These are phyloP conservation scores for Thermochaetoides thermophila DNA, from an alignment of 495 filamentous ascomycete species.

Conservation along the genomic window DNA sequence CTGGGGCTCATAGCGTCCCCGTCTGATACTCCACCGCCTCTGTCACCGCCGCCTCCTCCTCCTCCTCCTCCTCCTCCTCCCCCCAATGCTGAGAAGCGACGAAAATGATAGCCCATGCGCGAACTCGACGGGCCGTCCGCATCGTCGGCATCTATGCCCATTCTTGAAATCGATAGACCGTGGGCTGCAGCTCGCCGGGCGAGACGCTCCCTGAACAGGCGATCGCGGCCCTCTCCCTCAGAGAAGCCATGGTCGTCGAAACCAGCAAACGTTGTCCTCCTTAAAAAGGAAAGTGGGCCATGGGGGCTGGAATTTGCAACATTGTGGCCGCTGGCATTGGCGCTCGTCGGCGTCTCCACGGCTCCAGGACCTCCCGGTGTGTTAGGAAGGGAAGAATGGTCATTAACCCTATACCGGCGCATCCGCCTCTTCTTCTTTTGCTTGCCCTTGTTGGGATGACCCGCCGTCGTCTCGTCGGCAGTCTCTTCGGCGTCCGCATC, in stretches of 20 bases:
- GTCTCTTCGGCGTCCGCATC: slow-evolving; percentile 71
- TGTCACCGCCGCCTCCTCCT: too few relatives aligned
- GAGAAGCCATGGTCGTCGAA: slow-evolving; percentile 57
- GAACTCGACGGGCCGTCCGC: slow-evolving; percentile 35
- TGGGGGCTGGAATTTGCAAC: too few relatives aligned
- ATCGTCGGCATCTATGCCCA: slow-evolving; percentile 27
- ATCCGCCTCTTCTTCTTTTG: slow-evolving; percentile 42
- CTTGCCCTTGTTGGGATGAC: slow-evolving; percentile 22
- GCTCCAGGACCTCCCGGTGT: slow-evolving; percentile 20
- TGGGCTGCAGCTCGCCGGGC: slow-evolving; percentile 33
- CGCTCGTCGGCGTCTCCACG: slow-evolving; percentile 16
- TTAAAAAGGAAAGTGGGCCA: slow-evolving; percentile 37
- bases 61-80: too few relatives aligned
- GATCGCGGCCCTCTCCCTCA: slow-evolving; percentile 76
- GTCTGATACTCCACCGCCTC: slow-evolving; percentile 35
- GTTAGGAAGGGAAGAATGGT: slow-evolving; percentile 27
- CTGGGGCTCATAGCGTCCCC: slow-evolving; percentile 35
- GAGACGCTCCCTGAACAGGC: slow-evolving; percentile 41
- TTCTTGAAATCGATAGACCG: slow-evolving; percentile 15
- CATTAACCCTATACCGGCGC: slow-evolving; percentile 34
- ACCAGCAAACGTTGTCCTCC: slow-evolving; percentile 57
- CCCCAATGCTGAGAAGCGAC: slow-evolving; percentile 60
- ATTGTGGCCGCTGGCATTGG: slow-evolving; percentile 5
- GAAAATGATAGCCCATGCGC: slow-evolving; percentile 55
- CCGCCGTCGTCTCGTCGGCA: slow-evolving; percentile 36